These are phyloP conservation scores for Neocatenulostroma microsporum DNA, from an alignment of 2,329 filamentous ascomycete species.

Conservation along the genomic window DNA sequence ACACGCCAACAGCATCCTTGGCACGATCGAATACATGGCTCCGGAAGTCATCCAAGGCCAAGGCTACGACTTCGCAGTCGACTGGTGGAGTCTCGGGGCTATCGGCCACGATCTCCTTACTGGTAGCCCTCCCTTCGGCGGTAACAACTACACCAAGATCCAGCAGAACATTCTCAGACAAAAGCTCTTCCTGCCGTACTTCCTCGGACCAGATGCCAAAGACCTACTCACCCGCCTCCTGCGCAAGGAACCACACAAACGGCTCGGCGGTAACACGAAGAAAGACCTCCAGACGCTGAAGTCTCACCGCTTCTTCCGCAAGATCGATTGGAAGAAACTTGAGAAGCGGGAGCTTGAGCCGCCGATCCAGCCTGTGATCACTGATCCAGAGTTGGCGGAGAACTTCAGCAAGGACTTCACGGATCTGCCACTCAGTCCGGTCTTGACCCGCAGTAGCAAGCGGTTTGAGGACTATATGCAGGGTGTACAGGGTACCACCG, in stretches of 20 bases:
- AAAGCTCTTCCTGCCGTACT: conserved; percentile 84
- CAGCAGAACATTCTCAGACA: conserved; percentile 93
- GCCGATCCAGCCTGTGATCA: conserved; percentile 88
- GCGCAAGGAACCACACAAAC: conserved; percentile 85
- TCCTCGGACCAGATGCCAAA: conserved; percentile 82
- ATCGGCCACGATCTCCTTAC: conserved; percentile 89
- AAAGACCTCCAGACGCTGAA: conserved; percentile 82
- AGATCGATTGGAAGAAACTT: conserved; percentile 88
- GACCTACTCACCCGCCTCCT: conserved; percentile 84
- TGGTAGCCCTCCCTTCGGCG: conserved; percentile 82
- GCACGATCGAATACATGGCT: conserved; percentile 98
- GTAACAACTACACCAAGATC: conserved; percentile 86
- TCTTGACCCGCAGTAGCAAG: conserved; percentile 35
- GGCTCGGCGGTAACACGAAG: conserved; percentile 79
- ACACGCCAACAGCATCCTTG: conserved; percentile 80
- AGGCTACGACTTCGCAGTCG: conserved; percentile 87
- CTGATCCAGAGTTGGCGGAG: conserved; percentile 90
- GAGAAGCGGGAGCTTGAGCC: conserved; percentile 74
- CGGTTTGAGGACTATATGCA: conserved; percentile 16
- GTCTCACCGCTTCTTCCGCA: conserved; percentile 91
- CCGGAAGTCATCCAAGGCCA: conserved; percentile 85
- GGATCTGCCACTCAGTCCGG: conserved; percentile 69
- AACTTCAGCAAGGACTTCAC: conserved; percentile 96
- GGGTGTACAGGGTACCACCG: conserved; percentile 13
- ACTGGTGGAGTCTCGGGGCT: conserved; percentile 98